Evolutionary conservation across 2,329 filamentous ascomycete genomes (phyloP).

Genomic region (Coleophoma eucalyptorum): DNA sequence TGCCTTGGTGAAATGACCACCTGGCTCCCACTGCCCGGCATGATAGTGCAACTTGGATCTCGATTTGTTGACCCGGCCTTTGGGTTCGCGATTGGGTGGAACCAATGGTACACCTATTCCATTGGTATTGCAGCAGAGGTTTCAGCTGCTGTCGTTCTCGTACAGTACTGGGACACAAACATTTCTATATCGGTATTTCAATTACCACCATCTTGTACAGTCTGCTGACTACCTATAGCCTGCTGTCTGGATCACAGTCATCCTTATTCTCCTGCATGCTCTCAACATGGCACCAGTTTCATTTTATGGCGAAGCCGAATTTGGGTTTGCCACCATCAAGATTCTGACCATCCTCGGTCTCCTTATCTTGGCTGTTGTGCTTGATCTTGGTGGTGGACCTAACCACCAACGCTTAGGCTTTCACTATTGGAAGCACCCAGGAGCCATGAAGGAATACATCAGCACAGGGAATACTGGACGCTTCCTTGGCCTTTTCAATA

Average conservation of each 20-base stretch:
- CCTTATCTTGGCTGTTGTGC: constrained; percentile 50
- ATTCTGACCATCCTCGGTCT: constrained; percentile 55
- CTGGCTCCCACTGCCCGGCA: constrained; percentile 51
- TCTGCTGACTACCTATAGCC: too few relatives aligned
- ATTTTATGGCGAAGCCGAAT: constrained; percentile 45
- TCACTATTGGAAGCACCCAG: constrained; percentile 39
- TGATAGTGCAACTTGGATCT: constrained; percentile 51
- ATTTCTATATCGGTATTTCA: constrained; percentile 27
- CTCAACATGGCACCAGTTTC: not conserved
- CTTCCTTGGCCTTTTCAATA: constrained; percentile 56
- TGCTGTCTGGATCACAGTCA: not conserved
- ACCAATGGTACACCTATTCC: constrained; percentile 51
- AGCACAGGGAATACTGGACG: constrained; percentile 40
- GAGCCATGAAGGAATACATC: constrained; percentile 33
- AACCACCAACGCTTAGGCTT: constrained; percentile 38
- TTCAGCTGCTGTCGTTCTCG: constrained; percentile 52
- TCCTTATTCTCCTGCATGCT: too few relatives aligned
- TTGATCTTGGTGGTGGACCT: constrained; percentile 53
- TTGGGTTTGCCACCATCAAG: constrained; percentile 59
- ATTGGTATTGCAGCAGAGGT: constrained; percentile 56
- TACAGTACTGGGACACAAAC: constrained; percentile 50
- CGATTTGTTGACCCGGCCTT: constrained; percentile 44
- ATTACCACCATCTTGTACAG: not conserved
- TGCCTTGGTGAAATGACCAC: constrained; percentile 50
- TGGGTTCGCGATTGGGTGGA: constrained; percentile 15